These are phyloP conservation scores for Mucor mucedo DNA, from an alignment of 371 early-diverging fungal genomes.

Conservation along the genomic window DNA sequence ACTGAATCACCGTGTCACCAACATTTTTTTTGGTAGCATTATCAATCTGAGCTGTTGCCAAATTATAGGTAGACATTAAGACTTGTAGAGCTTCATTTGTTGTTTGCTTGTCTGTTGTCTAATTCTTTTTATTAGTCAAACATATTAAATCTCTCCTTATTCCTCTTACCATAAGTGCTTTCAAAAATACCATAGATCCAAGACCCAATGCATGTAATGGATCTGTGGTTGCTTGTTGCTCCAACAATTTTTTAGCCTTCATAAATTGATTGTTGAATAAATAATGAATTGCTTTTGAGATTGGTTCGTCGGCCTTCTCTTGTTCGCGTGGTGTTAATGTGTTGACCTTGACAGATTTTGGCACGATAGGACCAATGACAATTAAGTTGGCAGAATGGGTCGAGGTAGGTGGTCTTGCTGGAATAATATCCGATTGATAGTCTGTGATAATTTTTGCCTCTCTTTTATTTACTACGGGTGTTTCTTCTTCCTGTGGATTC, in stretches of 20 bases:
- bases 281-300: constrained; percentile 32
- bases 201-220: constrained; percentile 52
- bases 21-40: constrained; percentile 42
- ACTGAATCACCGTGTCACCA: constrained; percentile 22
- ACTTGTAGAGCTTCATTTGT: constrained; percentile 45
- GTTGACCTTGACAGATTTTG: constrained; percentile 35
- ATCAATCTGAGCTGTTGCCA: constrained; percentile 53
- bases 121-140: background rate
- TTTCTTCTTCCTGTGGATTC: background rate
- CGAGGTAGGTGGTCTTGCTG: background rate
- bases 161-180: constrained; percentile 49
- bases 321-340: constrained; percentile 57
- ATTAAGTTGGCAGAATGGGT: constrained; percentile 22
- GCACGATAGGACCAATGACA: constrained; percentile 10
- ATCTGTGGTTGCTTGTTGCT: constrained; percentile 42
- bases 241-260: constrained; percentile 48
- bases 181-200: constrained; percentile 56
- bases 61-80: constrained; percentile 38
- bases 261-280: constrained; percentile 52
- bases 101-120: constrained; percentile 48
- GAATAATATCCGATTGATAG: background rate
- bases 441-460: background rate
- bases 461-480: background rate
- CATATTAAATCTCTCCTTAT: background rate
- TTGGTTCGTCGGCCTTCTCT: constrained; percentile 44